A percentile compares a stretch with the other conserved stretches of the same genome.
Conservation (phyloP, 2,329 filamentous ascomycete genomes). For the Orbilia blumenaviensis region DNA sequence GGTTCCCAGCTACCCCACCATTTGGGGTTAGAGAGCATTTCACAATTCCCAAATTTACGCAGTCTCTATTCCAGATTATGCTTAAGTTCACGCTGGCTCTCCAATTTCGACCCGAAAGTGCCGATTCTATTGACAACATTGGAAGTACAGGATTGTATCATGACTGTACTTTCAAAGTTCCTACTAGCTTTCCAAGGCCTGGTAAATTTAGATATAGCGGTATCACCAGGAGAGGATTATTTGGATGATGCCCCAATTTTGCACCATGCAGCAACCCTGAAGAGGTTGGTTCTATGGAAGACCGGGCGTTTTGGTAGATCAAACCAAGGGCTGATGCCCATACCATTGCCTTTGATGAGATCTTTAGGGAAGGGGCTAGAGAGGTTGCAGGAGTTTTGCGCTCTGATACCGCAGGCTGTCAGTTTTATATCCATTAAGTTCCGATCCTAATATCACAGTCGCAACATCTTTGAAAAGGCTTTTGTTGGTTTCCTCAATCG, state of each 20-base stretch:
- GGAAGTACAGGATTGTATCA: background rate
- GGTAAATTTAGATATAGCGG: constrained; percentile 3
- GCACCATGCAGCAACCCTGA: constrained; percentile 13
- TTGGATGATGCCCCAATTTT: background rate
- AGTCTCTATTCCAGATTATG: background rate
- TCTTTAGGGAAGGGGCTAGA: background rate
- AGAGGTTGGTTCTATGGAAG: background rate
- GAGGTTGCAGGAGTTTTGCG: constrained; percentile 20
- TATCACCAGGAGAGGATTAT: background rate
- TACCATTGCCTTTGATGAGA: background rate
- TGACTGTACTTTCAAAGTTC: background rate
- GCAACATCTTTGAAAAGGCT: too few relatives aligned
- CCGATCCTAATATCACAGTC: too few relatives aligned
- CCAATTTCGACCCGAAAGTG: background rate
- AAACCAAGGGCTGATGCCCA: background rate
- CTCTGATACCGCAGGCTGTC: background rate
- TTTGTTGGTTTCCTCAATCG: too few relatives aligned
- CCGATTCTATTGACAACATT: constrained; percentile 22
- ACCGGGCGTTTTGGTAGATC: background rate
- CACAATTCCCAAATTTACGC: constrained; percentile 21
- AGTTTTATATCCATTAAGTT: too few relatives aligned
- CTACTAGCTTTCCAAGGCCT: constrained; percentile 28
- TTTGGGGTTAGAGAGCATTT: background rate
- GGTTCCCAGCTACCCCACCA: background rate
- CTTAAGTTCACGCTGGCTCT: background rate